Percentiles rank a stretch among this genome's conserved stretches.
Evolutionary conservation across 345 rosid species (phyloP).

Genomic region (Syzygium aqueum): DNA sequence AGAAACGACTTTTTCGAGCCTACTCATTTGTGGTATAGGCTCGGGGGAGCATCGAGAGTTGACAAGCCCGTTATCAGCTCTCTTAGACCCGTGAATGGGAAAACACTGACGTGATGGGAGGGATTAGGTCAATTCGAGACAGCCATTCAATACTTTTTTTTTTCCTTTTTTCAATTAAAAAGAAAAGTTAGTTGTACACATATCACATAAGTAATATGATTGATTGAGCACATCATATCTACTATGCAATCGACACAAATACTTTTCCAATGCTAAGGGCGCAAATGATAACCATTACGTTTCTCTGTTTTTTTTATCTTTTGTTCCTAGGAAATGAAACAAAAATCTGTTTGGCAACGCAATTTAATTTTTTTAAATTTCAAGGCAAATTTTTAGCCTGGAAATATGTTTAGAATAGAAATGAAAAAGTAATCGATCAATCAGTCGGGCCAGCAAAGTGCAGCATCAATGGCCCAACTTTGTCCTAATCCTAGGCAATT

Average conservation of each 20-base stretch:
- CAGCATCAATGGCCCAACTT: no score
- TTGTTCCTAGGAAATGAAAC: no score
- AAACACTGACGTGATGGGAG: not conserved
- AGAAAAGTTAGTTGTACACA: accelerated
- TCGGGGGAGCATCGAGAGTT: not conserved
- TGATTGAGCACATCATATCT: accelerated
- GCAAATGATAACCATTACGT: no score
- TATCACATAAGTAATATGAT: not conserved
- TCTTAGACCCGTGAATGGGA: not conserved
- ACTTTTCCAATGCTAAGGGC: no score
- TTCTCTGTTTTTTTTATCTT: no score
- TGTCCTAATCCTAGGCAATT: not conserved
- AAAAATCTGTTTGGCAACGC: no score
- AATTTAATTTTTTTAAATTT: no score
- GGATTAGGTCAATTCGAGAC: not conserved
- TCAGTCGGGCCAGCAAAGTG: no score
- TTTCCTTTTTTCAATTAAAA: not conserved
- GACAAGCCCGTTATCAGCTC: not conserved
- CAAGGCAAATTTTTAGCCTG: no score
- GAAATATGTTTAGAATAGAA: no score
- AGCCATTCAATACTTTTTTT: not conserved
- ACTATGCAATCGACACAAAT: not conserved
- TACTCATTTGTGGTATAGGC: not conserved
- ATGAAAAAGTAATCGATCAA: no score
- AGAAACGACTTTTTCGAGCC: not conserved